phyloP scores from a whole-genome alignment of 495 filamentous ascomycete genomes.

The Penicillium soppii region DNA sequence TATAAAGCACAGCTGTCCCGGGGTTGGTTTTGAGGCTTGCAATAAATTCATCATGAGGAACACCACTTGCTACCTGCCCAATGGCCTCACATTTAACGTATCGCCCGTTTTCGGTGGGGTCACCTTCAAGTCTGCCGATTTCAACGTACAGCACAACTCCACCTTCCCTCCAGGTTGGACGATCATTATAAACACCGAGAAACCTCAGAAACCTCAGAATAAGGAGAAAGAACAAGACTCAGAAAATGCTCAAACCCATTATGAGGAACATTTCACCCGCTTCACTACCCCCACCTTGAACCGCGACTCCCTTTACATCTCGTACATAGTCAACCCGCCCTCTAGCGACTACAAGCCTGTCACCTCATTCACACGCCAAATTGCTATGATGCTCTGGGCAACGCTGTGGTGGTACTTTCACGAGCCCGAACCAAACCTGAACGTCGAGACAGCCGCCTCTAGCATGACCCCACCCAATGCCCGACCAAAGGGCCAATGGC shows the following conservation, averaged over 20 bases:
- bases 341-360: constrained; percentile 75
- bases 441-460: constrained; percentile 60
- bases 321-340: constrained; percentile 81
- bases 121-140: constrained; percentile 81
- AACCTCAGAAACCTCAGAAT: constrained; percentile 38
- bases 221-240: constrained; percentile 7
- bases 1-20: neutral
- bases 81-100: constrained; percentile 80
- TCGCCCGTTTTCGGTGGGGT: constrained; percentile 83
- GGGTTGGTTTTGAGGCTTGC: neutral
- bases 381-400: constrained; percentile 96
- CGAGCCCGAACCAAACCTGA: constrained; percentile 47
- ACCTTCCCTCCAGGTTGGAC: constrained; percentile 87
- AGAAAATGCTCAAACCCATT: constrained; percentile 14
- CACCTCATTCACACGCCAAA: constrained; percentile 76
- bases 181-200: constrained; percentile 73
- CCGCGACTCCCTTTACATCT: constrained; percentile 83
- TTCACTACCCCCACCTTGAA: constrained; percentile 72
- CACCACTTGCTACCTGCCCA: constrained; percentile 63
- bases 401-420: constrained; percentile 98
- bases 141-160: constrained; percentile 57
- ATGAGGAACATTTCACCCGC: constrained; percentile 36
- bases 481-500: constrained; percentile 82
- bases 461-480: constrained; percentile 64
- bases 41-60: constrained; percentile 29